Evolutionary conservation across 805 yeast genomes (phyloP).

Genomic region (Kurtzmaniella fragi): DNA sequence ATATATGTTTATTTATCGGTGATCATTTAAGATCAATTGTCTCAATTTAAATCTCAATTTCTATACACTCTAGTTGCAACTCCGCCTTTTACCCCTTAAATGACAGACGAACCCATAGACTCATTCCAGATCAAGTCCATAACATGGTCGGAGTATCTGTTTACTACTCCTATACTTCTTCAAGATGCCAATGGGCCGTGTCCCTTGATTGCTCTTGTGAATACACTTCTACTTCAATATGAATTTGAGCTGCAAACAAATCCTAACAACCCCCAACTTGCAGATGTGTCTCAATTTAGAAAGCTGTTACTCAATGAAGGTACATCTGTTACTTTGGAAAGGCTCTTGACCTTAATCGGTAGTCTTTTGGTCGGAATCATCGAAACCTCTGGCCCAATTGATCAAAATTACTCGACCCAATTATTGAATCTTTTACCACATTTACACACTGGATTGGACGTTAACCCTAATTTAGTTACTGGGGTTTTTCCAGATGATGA

Average conservation of each 20-base stretch:
- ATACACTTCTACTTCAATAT: conserved; percentile 54
- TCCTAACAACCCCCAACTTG: conserved; percentile 3
- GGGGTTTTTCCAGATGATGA: conserved; percentile 50
- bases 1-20: no score
- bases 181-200: conserved; percentile 89
- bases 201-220: conserved; percentile 73
- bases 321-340: conserved; percentile 19
- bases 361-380: conserved; percentile 30
- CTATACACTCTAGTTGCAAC: no score
- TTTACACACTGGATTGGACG: conserved; percentile 63
- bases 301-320: conserved; percentile 10
- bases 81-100: no score
- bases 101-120: not conserved
- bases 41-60: no score
- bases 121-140: conserved; percentile 10
- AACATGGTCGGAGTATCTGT: conserved; percentile 32
- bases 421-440: conserved; percentile 56
- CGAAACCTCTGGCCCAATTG: conserved; percentile 22
- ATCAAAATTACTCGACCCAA: conserved; percentile 7
- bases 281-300: conserved; percentile 13
- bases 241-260: conserved; percentile 20
- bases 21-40: no score
- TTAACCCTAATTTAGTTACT: conserved; percentile 58
- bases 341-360: conserved; percentile 47
- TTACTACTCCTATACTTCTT: conserved; percentile 52